Evolutionary conservation across 768 basidiomycete genomes (phyloP).

Genomic region (Auricularia sp.): DNA sequence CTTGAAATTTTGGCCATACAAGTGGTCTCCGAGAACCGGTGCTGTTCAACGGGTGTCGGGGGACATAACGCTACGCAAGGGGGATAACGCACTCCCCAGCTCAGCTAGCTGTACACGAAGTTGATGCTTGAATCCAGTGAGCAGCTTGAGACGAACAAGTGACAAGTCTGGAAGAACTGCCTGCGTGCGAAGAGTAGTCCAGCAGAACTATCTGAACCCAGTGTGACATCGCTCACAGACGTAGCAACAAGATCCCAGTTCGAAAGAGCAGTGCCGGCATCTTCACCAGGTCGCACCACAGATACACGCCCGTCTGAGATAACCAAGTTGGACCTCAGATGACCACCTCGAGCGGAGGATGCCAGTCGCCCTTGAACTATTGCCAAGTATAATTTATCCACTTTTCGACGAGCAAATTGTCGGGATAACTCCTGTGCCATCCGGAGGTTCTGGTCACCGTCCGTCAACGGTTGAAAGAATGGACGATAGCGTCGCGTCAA

Average conservation of each 20-base stretch:
- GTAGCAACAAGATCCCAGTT: background rate
- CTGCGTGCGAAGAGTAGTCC: background rate
- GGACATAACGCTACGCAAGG: background rate
- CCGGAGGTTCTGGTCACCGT: background rate
- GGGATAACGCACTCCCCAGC: background rate
- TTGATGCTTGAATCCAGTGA: background rate
- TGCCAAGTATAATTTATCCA: background rate
- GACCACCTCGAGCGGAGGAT: background rate
- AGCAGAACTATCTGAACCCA: background rate
- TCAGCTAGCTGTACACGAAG: background rate
- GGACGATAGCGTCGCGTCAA: too few species aligned
- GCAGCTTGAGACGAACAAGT: background rate
- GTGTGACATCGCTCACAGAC: background rate
- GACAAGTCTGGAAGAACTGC: background rate
- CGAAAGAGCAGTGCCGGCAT: background rate
- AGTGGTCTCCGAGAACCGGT: too few species aligned
- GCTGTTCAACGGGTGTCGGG: background rate
- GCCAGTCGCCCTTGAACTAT: background rate
- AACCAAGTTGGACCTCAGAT: background rate
- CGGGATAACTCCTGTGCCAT: background rate
- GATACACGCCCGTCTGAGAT: background rate
- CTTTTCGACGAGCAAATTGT: background rate
- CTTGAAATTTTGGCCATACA: too few species aligned
- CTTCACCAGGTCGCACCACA: background rate
- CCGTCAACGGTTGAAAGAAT: too few species aligned